Evolutionary conservation across 2,329 filamentous ascomycete genomes (phyloP).

Genomic region (Chalara sp.): DNA sequence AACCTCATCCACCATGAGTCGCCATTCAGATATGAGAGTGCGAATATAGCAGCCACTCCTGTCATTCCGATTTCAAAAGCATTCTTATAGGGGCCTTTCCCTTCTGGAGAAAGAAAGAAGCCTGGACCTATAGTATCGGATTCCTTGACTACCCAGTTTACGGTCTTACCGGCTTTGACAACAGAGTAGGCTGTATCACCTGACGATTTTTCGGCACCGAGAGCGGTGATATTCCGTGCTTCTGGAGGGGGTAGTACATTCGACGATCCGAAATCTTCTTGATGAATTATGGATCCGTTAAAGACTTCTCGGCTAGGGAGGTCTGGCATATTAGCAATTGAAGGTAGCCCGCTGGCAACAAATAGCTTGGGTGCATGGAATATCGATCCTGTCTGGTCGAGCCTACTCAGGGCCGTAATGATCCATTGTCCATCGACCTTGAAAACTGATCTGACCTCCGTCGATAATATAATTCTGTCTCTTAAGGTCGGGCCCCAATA

Average conservation of each 20-base stretch:
- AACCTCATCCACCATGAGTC: constrained; percentile 2
- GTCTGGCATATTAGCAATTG: constrained; percentile 19
- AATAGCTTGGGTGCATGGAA: constrained; percentile 23
- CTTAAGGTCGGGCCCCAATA: constrained; percentile 15
- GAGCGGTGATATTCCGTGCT: not conserved
- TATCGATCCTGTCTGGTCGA: not conserved
- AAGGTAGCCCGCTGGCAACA: constrained; percentile 27
- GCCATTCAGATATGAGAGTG: not conserved
- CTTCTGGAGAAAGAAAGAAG: not conserved
- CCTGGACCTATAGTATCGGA: not conserved
- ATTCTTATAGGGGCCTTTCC: constrained; percentile 3
- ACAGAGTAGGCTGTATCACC: constrained; percentile 5
- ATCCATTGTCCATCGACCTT: constrained; percentile 17
- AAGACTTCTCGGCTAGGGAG: constrained; percentile 2
- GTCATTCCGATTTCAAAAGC: not conserved
- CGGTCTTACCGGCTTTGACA: constrained; percentile 1
- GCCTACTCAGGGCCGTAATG: not conserved
- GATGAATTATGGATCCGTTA: constrained; percentile 1
- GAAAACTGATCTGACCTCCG: constrained; percentile 13
- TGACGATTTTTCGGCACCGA: constrained; percentile 6
- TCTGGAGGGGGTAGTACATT: not conserved
- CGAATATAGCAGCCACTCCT: not conserved
- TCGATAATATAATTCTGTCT: constrained; percentile 17
- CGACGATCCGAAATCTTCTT: constrained; percentile 6
- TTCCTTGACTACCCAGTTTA: constrained; percentile 1